Evolutionary conservation across 2,329 filamentous ascomycete genomes (phyloP).

Genomic region (Huntiella savannae): DNA sequence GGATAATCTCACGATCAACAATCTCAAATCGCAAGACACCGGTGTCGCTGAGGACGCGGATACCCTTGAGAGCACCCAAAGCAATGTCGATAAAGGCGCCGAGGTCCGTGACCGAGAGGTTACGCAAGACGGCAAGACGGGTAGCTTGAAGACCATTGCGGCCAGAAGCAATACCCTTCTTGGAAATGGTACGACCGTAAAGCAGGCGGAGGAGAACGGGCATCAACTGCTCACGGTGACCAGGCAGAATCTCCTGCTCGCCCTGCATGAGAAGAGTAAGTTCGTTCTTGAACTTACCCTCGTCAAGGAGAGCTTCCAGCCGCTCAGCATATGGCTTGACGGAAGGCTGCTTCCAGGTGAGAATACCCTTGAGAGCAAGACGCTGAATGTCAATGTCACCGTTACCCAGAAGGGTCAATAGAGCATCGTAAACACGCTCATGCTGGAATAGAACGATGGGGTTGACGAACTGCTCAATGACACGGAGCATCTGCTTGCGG

Average conservation of each 20-base stretch:
- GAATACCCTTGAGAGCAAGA: slow-evolving; percentile 60
- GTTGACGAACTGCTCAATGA: slow-evolving; percentile 76
- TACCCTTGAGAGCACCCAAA: slow-evolving; percentile 46
- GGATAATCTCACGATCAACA: slow-evolving; percentile 40
- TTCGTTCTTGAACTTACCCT: slow-evolving; percentile 81
- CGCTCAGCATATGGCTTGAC: slow-evolving; percentile 69
- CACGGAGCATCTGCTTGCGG: slow-evolving; percentile 59
- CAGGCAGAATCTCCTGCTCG: slow-evolving; percentile 50
- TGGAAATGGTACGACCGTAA: slow-evolving; percentile 75
- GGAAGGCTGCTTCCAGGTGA: slow-evolving; percentile 71
- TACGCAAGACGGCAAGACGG: slow-evolving; percentile 61
- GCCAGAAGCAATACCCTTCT: slow-evolving; percentile 57
- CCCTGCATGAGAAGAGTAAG: slow-evolving; percentile 73
- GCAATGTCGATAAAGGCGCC: slow-evolving; percentile 69
- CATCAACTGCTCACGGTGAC: slow-evolving; percentile 57
- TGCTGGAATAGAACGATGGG: slow-evolving; percentile 66
- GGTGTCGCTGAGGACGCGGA: slow-evolving; percentile 36
- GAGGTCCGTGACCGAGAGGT: slow-evolving; percentile 55
- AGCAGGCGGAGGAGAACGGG: slow-evolving; percentile 72
- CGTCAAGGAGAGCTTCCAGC: slow-evolving; percentile 70
- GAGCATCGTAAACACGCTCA: slow-evolving; percentile 53
- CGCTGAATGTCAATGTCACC: slow-evolving; percentile 84
- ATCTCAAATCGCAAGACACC: slow-evolving; percentile 24
- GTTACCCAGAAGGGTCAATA: slow-evolving; percentile 62
- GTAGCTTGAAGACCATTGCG: slow-evolving; percentile 66